Base-by-base conservation (phyloP, 1,284 basidiomycete species). In the Rhodotorula sp. region DNA sequence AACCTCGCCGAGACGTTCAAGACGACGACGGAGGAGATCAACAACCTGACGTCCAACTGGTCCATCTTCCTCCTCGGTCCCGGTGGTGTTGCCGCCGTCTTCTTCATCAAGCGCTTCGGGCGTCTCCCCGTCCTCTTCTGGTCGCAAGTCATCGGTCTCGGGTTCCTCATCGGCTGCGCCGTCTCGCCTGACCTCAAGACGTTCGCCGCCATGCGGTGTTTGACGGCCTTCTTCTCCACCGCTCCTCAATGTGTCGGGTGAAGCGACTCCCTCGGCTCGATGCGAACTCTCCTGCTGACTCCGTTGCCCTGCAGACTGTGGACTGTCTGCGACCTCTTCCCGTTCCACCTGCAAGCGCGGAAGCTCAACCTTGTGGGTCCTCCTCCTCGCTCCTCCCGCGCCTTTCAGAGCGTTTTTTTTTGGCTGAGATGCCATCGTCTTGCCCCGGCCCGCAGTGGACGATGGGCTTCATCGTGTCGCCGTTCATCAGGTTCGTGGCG, bases 321-420 rank as follows among this genome's bases (percentile, higher is more conserved):
- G 56, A 59, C 63, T 9, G 47, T 46, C 13, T 60, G 40, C 62
- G 88, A 89, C 73, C 81, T 90, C 66, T 89, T 85, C 78, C 88
- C 88, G 2, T 89, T 89, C 82, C 88, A 90, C 73, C 80, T 88
- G 30, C 88, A 89, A 77, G 88, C 88, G 34, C 84, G 87, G 51
- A 89, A 88, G 86, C 84, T 89, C 34, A 89, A 88, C 72, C 76
- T 88, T 44, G 40, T 44, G 40, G 16, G 40, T 44, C 16, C 15
- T 13, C 11, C 16, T 44, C 7, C 3, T 44, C 16, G 13, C 3
- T 44, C 16, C 15, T 44, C 16, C 40, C 5, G 40, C 40, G 3
- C 15, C 40, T 44, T 40, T 18, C 13, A 44, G 16, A 44, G 40
- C 40, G 16, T 44, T 18, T 44, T n/a, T n/a, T n/a, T n/a, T n/a